A percentile compares a stretch with the other conserved stretches of the same genome.
Evolutionary conservation across 1,284 basidiomycete genomes (phyloP).

Genomic region (Meripilus lineatus): DNA sequence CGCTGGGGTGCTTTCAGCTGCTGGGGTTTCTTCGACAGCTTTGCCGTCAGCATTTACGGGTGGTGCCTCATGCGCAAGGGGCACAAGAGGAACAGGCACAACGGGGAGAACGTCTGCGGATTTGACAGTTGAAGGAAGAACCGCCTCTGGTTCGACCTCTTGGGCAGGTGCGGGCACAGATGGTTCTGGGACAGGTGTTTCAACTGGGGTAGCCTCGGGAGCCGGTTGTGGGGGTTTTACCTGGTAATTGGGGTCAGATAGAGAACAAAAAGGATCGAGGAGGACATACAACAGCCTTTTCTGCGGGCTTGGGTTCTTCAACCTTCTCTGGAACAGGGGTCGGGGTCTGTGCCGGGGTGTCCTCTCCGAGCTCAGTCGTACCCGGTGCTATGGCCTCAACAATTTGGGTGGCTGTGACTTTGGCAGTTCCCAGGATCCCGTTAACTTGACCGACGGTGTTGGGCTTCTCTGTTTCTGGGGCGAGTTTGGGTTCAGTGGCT

Average conservation of each 20-base stretch:
- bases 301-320: background rate
- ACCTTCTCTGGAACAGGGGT: background rate
- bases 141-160: slow-evolving; percentile 10
- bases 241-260: background rate
- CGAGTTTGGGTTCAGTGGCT: slow-evolving; percentile 3
- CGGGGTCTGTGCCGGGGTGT: slow-evolving; percentile 16
- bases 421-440: slow-evolving; percentile 18
- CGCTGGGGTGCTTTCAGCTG: slow-evolving; percentile 9
- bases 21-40: slow-evolving; percentile 7
- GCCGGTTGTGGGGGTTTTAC: background rate
- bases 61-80: slow-evolving; percentile 4
- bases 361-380: slow-evolving; percentile 15
- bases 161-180: slow-evolving; percentile 3
- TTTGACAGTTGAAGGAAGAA: slow-evolving; percentile 8
- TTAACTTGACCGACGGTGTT: slow-evolving; percentile 11
- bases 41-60: slow-evolving; percentile 2
- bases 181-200: slow-evolving; percentile 5
- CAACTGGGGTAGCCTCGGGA: background rate
- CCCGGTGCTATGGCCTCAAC: slow-evolving; percentile 24
- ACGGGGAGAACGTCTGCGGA: slow-evolving; percentile 6
- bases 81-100: slow-evolving; percentile 14
- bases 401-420: slow-evolving; percentile 21
- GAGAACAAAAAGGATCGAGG: background rate
- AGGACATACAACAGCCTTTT: no score
- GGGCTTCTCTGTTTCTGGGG: slow-evolving; percentile 10